Base-by-base conservation (phyloP, 2,329 filamentous ascomycete species). In the Leptosphaerulina australis region DNA sequence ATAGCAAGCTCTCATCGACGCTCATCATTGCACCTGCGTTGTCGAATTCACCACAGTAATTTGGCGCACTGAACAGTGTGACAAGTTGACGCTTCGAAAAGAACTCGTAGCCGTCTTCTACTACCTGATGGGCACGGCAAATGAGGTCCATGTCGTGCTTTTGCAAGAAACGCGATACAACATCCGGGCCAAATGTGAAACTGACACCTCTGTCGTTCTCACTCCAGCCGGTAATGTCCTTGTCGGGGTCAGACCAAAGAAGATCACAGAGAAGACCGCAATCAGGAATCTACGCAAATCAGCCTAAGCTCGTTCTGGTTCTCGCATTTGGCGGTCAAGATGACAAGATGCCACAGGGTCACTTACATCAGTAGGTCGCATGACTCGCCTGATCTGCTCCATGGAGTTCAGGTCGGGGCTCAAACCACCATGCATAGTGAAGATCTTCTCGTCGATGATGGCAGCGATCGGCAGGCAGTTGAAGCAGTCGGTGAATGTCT, bases 61-160 rank as follows among this genome's bases (percentile, higher is more conserved):
- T 99, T 63, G 94, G 94, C 44, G 94, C 94, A 71, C 91, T 96
- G 81, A 99, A 99, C 51, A 99, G 81, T 50, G 94, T 99, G 58
- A 99, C 94, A 59, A 99, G 82, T 76, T 97, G 93, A 66, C 94
- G 88, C 80, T 97, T 97, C 55, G 91, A 96, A 81, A 99, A 99
- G 82, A 99, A 99, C 76, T 99, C 94, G 79, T 99, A 99, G 49
- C 94, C 94, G 68, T 99, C 94, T 78, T 99, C 94, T 49, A 99
- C 94, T 59, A 97, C 94, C 78, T 97, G 93, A 77, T 99, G 94
- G 60, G 94, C 94, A 76, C 94, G 90, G 78, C 94, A 99, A 75
- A 99, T 97, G 70, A 99, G 83, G 70, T 99, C 94, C 93, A 99
- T 97, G 79, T 99, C 94, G 76, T 97, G 94, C 79, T 97, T 97